phyloP scores from a whole-genome alignment of 2,329 filamentous ascomycete genomes.

The Penicillium psychrosexuale region DNA sequence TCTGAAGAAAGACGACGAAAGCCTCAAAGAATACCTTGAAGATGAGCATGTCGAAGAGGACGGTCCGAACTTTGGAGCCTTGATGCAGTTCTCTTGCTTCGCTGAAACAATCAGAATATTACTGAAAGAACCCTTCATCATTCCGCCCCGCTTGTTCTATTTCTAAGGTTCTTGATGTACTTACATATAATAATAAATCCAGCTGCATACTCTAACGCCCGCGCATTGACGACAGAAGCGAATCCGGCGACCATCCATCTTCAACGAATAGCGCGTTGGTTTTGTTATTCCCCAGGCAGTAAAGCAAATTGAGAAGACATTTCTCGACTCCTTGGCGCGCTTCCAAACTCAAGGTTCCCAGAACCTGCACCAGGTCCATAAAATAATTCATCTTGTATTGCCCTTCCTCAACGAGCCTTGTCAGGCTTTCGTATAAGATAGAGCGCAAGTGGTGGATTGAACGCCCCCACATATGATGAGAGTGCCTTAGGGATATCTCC shows the following conservation, averaged over 20 bases:
- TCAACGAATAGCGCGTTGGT: constrained; percentile 6
- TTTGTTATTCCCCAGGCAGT: constrained; percentile 3
- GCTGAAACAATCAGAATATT: not conserved
- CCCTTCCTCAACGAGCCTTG: constrained; percentile 5
- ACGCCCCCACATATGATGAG: constrained; percentile 7
- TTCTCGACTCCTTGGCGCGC: constrained; percentile 25
- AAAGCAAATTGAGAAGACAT: constrained; percentile 25
- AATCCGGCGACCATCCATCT: constrained; percentile 23
- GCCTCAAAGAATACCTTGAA: no score
- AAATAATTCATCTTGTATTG: constrained; percentile 14
- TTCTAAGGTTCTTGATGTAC: not conserved
- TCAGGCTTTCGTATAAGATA: constrained; percentile 12
- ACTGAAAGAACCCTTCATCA: not conserved
- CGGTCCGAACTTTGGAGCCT: no score
- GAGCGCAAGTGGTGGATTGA: constrained; percentile 12
- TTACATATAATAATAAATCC: not conserved
- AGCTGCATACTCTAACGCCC: constrained; percentile 10
- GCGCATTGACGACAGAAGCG: constrained; percentile 23
- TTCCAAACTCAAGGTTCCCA: constrained; percentile 20
- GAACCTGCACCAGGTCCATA: constrained; percentile 17
- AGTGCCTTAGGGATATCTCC: constrained; percentile 8
- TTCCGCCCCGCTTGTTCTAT: not conserved
- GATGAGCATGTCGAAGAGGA: no score
- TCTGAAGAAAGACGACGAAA: no score
- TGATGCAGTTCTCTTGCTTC: not conserved